A percentile compares a stretch with the other conserved stretches of the same genome.
Conservation (phyloP, 192 early-diverging fungal genomes). For the Coemansia pectinata region DNA sequence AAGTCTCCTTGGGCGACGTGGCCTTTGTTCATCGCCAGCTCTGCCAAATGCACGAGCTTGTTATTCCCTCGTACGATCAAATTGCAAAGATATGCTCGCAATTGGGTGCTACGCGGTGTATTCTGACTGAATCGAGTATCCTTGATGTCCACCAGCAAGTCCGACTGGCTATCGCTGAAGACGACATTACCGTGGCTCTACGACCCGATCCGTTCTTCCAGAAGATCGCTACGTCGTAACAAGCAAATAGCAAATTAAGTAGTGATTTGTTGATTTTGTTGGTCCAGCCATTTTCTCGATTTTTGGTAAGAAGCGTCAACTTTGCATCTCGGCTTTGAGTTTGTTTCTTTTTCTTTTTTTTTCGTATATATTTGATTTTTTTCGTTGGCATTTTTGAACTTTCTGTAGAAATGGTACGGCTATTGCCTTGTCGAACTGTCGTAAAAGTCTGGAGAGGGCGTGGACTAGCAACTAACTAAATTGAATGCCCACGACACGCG, state of each 20-base stretch:
- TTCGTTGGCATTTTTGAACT: not conserved
- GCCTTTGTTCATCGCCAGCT: slow-evolving; percentile 65
- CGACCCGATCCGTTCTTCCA: slow-evolving; percentile 63
- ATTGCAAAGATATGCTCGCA: slow-evolving; percentile 64
- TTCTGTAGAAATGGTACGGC: not conserved
- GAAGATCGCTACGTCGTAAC: slow-evolving; percentile 46
- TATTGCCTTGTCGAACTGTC: not conserved
- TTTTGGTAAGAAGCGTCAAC: not conserved
- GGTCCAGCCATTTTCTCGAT: not conserved
- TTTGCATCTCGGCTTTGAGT: not conserved
- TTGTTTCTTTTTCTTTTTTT: not conserved
- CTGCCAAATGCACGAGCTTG: slow-evolving; percentile 66
- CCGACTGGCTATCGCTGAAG: slow-evolving; percentile 70
- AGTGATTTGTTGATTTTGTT: not conserved
- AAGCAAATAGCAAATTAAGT: not conserved
- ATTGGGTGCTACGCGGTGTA: slow-evolving; percentile 62
- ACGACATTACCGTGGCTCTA: slow-evolving; percentile 78
- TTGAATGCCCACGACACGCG: not conserved
- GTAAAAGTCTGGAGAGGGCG: not conserved
- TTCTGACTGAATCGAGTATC: slow-evolving; percentile 65
- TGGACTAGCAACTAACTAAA: not conserved
- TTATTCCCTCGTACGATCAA: slow-evolving; percentile 61
- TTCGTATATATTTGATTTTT: not conserved
- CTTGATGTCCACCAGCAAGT: slow-evolving; percentile 70
- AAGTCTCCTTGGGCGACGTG: slow-evolving; percentile 75